Evolutionary conservation across 2,329 filamentous ascomycete genomes (phyloP), one percentile per base, ranked within the genome.

Genomic region (Epichloe aotearoae): DNA sequence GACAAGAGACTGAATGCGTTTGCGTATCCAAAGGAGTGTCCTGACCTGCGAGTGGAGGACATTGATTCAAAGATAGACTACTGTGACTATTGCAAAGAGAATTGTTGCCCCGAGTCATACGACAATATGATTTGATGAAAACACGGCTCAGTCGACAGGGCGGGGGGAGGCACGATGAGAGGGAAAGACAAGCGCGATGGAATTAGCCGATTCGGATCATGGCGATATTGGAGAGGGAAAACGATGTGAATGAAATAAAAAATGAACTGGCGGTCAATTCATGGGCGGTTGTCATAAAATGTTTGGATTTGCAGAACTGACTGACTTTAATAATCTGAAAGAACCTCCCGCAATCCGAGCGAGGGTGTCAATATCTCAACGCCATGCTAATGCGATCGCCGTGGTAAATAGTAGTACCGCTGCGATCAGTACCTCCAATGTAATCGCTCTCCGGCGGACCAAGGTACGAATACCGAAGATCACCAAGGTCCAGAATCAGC

Each of bases 391-490:
- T 34, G 15, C 33, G 43, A 45, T 56, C 49, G 20, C 46, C 41
- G 6, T 26, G 23, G 10, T 42, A 36, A 17, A 56, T 43, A 6
- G 30, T 42, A 19, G 26, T 47, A 20, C n/a, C 17, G 5, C 34
- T 19, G 17, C 38, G 42, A 20, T 30, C 33, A 5, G 17, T 26
- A 4, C 49, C 49, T 26, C 46, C n/a, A 0, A 62, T 56, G 26
- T 53, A 58, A 3, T 55, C 53, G 39, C 60, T 66, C 52, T 62
- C 58, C 1, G 64, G 62, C 5, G 66, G 67, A 0, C 67, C 66
- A 0, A 69, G 56, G 46, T 69, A 69, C 39, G 64, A 67, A 19
- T 58, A 60, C 47, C 57, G 58, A 33, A 67, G 47, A 38, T 61
- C 62, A 2, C 62, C 60, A 12, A 64, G 53, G 41, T 69, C 63